Percentiles rank a stretch among this genome's conserved stretches.
Evolutionary conservation across 352 stramenopile genomes (phyloP).

Genomic region (Globisporangium nagaii): DNA sequence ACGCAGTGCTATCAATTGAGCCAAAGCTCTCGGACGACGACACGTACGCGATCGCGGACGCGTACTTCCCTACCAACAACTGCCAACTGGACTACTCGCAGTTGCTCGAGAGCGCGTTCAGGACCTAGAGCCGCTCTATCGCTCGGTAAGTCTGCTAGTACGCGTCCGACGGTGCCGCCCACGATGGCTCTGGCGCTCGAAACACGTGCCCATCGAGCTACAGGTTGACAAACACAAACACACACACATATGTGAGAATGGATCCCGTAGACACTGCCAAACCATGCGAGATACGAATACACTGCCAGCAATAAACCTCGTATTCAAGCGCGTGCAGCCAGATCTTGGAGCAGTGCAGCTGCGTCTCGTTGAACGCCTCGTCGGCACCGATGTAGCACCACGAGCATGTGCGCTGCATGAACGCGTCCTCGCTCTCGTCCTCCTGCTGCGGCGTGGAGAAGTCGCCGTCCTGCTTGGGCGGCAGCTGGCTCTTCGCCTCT

Average conservation of each 20-base stretch:
- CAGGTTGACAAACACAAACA: not conserved
- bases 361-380: slow-evolving; percentile 78
- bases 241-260: slow-evolving; percentile 12
- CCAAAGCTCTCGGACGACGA: slow-evolving; percentile 64
- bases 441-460: slow-evolving; percentile 48
- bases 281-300: not conserved
- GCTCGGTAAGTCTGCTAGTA: slow-evolving; percentile 20
- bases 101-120: slow-evolving; percentile 66
- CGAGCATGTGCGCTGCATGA: slow-evolving; percentile 72
- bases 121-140: slow-evolving; percentile 7
- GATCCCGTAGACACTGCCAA: not conserved
- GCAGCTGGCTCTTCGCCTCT: slow-evolving; percentile 21
- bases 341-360: slow-evolving; percentile 80
- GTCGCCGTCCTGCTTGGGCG: slow-evolving; percentile 38
- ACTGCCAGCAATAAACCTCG: too few relatives aligned
- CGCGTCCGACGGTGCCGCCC: slow-evolving; percentile 35
- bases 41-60: slow-evolving; percentile 63
- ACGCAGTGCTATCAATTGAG: slow-evolving; percentile 50
- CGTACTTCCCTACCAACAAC: slow-evolving; percentile 75
- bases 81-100: slow-evolving; percentile 56
- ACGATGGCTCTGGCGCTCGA: slow-evolving; percentile 47
- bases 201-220: slow-evolving; percentile 73
- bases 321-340: slow-evolving; percentile 87
- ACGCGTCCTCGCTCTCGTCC: slow-evolving; percentile 60
- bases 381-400: slow-evolving; percentile 64